Evolutionary conservation across 306 rosid genomes (phyloP), one percentile per base, ranked within the genome.

Genomic region (Pterocarpus santalinus): DNA sequence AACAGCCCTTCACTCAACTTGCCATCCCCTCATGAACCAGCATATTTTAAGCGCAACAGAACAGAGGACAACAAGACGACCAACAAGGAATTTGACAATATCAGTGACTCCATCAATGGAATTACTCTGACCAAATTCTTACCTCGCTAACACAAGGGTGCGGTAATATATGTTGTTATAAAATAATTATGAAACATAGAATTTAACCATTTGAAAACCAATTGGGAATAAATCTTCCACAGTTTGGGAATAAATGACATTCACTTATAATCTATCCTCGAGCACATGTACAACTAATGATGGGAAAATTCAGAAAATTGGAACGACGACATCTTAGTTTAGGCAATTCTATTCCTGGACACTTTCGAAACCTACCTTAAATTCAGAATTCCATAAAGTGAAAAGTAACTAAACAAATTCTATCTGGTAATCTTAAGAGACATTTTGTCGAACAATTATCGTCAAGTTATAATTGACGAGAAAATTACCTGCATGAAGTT

Each of bases 1-100:
- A 86, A 73, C 46, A 88, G 86, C 49, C 78, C 28, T 17, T 78
- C 88, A 17, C 13, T 69, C n/a, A 30, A 72, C 51, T 33, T 84
- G 65, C 82, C 86, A 57, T 1, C 41, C 11, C 90, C 90, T 33
- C 52, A 7, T 16, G 73, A 79, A 70, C 84, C 86, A 9, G 46
- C 80, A 12, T 75, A 65, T 22, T 76, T 81, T 13, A 65, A 47
- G 64, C 30, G 30, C 15, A 43, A 30, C 2, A 43, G 35, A 49
- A 65, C 12, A 75, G 47, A 15, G 61, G 51, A 32, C 32, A 52
- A 7, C 22, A 39, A 6, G 33, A 35, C 52, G 2, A 34, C 6
- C 35, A 66, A 4, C 41, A 60, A 60, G 57, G 62, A 69, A 39
- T 63, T 56, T 1, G 43, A 43, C 14, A 35, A 32, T 22, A 9